Base-by-base conservation (phyloP, 192 early-diverging fungal genomes). In the Martensiomyces pterosporus region DNA sequence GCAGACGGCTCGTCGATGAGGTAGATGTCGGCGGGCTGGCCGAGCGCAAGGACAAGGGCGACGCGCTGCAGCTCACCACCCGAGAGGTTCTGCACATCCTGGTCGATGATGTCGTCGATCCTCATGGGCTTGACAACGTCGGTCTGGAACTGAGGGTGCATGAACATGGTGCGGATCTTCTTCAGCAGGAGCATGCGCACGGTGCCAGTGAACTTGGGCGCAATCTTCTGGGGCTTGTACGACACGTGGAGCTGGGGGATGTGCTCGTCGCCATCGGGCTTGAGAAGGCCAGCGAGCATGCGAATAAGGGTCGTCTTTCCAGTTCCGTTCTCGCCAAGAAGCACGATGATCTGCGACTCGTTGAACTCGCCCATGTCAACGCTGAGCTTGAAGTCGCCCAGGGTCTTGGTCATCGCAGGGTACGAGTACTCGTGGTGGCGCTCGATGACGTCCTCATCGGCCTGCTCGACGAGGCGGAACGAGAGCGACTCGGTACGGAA, bases 21-120 rank as follows among this genome's bases (percentile, higher is more conserved):
- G 63, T 98, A 96, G 55, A 98, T 93, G 60, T 98, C 95, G 23
- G 95, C 95, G 3, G 87, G 86, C 53, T 78, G 65, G 59, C 95
- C 93, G 33, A 96, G 80, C 25, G 83, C 83, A 37, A 96, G 80
- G 19, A 90, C 87, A 57, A 98, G 86, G 47, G 95, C 93, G 25
- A 98, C 95, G 79, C 95, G 92, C 79, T 98, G 95, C 86, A 98
- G 82, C 82, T 98, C 93, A 85, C 93, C 93, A 75, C 93, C 95
- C 49, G 95, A 98, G 60, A 98, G 79, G 44, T 82, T 76, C 55
- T 59, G 56, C 17, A 93, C 89, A 35, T 87, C 80, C 60, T 96
- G 87, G 74, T 98, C 94, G 48, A 98, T 82, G 57, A 98, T 89
- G 60, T 77, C 80, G 22, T 98, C 95, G 53, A 96, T 91, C 46